Base-by-base conservation (phyloP, 805 yeast species). In the Saccharomycopsis fermentans region DNA sequence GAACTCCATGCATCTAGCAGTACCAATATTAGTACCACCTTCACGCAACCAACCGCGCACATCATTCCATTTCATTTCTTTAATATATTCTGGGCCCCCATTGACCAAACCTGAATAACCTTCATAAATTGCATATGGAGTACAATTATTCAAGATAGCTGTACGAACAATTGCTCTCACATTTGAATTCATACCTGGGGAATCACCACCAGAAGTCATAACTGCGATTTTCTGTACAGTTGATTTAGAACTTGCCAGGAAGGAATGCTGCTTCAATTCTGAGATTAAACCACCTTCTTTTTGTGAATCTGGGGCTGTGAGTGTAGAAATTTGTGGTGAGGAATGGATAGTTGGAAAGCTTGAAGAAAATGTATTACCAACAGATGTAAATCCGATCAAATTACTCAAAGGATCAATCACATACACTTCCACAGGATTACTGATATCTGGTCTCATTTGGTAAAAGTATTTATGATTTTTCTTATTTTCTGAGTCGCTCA, bases 331-430 rank as follows among this genome's bases (percentile, higher is more conserved):
- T 11, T 12, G 21, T 3, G 47, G 19, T 37, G 19, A 19, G 16
- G 29, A 17, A 17, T 51, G 48, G 14, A 58, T 3, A 24, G 55
- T 32, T 6, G 79, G 78, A 4, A 81, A 77, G 40, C 69, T 69
- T n/a, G 80, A 70, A 21, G 83, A 74, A 62, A 83, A 74, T 6
- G 90, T 81, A 63, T 85, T 83, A 26, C 67, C 67, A 35, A 79
- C 72, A 2, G 84, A 74, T 21, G 95, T 82, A 72, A 91, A 90
- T 3, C 97, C 97, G 53, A 91, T 69, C 32, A 90, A 70, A 64
- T 81, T 80, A 19, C 96, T 96, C 63, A 90, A 73, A 8, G 98
- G 97, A 69, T 92, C 97, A 27, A 86, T 68, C 6, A 83, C 79
- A 70, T 85, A 89, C 6, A 87, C 74, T 70, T 89, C 96, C 64